These are phyloP conservation scores for Talaromyces pinophilus DNA, from an alignment of 2,329 filamentous ascomycete genomes.

Conservation along the genomic window DNA sequence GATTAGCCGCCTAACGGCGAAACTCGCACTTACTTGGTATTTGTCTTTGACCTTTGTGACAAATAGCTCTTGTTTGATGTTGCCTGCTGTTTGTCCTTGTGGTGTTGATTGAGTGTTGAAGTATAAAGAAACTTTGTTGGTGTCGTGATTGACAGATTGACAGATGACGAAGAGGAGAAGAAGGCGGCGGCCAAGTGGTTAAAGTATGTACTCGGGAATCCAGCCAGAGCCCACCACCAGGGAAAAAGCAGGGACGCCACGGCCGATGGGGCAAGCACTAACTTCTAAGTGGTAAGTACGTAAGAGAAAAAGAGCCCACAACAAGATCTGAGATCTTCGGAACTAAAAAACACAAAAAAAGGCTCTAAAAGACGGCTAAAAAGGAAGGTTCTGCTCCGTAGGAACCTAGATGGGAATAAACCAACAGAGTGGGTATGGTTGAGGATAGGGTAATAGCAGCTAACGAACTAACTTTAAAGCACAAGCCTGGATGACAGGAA, in stretches of 20 bases:
- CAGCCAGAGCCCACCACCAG: conserved; percentile 11
- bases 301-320: conserved; percentile 20
- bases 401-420: conserved; percentile 21
- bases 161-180: neutral
- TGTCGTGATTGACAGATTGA: conserved; percentile 8
- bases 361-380: conserved; percentile 23
- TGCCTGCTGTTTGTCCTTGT: neutral
- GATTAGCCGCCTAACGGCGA: neutral
- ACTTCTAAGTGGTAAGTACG: conserved; percentile 12
- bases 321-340: conserved; percentile 31
- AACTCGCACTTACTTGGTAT: neutral
- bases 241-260: conserved; percentile 15
- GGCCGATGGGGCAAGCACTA: conserved; percentile 21
- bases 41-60: neutral
- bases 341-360: conserved; percentile 25
- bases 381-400: conserved; percentile 18
- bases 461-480: conserved; percentile 14
- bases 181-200: conserved; percentile 14
- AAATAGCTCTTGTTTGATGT: neutral
- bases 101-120: neutral
- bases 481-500: conserved; percentile 21
- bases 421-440: conserved; percentile 20
- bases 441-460: conserved; percentile 10
- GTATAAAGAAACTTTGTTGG: neutral
- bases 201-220: conserved; percentile 3